Evolutionary conservation across 805 yeast species (phyloP).

Genomic region (Metschnikowia proteae): DNA sequence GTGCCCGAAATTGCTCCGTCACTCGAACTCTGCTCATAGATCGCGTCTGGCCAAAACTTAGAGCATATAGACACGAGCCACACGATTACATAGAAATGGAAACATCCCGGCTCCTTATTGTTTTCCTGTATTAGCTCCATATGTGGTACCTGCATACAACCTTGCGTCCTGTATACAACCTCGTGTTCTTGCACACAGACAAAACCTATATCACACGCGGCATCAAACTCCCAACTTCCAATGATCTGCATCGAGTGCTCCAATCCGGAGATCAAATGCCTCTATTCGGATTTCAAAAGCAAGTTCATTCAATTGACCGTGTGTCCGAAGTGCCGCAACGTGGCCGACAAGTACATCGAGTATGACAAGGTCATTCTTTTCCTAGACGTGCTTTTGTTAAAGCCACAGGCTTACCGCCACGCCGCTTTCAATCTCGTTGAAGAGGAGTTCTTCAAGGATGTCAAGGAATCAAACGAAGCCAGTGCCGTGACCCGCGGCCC

Average conservation of each 20-base stretch:
- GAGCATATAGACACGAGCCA: too few relatives aligned
- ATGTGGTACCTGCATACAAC: background rate
- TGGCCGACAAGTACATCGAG: slow-evolving; percentile 90
- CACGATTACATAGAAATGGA: too few relatives aligned
- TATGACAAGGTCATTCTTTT: slow-evolving; percentile 79
- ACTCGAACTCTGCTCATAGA: slow-evolving; percentile 18
- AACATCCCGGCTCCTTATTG: too few relatives aligned
- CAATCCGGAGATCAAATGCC: slow-evolving; percentile 51
- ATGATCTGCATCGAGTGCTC: slow-evolving; percentile 93
- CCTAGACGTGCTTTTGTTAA: slow-evolving; percentile 76
- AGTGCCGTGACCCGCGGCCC: too few relatives aligned
- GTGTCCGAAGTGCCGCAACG: slow-evolving; percentile 65
- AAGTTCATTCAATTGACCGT: slow-evolving; percentile 76
- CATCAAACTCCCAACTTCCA: background rate
- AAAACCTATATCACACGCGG: too few relatives aligned
- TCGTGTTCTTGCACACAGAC: too few relatives aligned
- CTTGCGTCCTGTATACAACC: too few relatives aligned
- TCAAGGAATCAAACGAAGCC: background rate
- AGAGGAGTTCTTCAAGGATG: slow-evolving; percentile 15
- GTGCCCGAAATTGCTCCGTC: slow-evolving; percentile 80
- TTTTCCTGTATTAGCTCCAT: background rate
- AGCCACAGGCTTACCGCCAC: slow-evolving; percentile 87
- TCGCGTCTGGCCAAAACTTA: background rate
- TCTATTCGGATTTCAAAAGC: slow-evolving; percentile 70
- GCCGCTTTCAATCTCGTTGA: slow-evolving; percentile 68